Evolutionary conservation across 2,329 filamentous ascomycete genomes (phyloP).

Genomic region (Colletotrichum siamense): DNA sequence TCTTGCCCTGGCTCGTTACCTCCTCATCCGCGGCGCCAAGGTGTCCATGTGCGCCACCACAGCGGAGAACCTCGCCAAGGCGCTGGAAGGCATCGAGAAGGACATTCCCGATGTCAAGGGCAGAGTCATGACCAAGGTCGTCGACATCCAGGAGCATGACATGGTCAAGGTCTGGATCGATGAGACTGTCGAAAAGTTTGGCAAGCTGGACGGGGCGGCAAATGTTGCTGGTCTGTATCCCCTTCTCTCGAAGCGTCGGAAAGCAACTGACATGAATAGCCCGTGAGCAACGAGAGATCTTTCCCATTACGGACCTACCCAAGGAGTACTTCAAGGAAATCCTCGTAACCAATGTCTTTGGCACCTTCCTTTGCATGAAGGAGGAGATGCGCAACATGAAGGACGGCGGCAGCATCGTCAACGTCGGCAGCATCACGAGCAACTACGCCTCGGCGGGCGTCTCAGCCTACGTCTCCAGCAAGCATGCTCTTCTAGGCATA

Average conservation of each 20-base stretch:
- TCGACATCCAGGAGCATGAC: slow-evolving; percentile 36
- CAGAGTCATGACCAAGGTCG: slow-evolving; percentile 26
- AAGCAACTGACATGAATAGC: background rate
- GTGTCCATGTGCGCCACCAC: slow-evolving; percentile 35
- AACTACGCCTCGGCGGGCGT: slow-evolving; percentile 38
- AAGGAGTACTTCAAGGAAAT: slow-evolving; percentile 27
- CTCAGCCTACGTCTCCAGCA: slow-evolving; percentile 38
- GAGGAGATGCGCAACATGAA: slow-evolving; percentile 40
- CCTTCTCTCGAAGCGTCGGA: background rate
- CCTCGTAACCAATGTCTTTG: slow-evolving; percentile 29
- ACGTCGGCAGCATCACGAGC: slow-evolving; percentile 50
- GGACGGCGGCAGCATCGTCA: slow-evolving; percentile 51
- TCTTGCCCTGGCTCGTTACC: slow-evolving; percentile 22
- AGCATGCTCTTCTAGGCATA: slow-evolving; percentile 33
- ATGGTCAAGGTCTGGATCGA: slow-evolving; percentile 38
- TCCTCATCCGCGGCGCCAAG: slow-evolving; percentile 32
- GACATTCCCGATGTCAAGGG: slow-evolving; percentile 27
- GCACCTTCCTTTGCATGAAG: slow-evolving; percentile 31
- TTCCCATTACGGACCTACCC: slow-evolving; percentile 24
- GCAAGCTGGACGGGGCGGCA: slow-evolving; percentile 38
- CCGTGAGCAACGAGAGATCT: slow-evolving; percentile 30
- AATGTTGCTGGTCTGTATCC: slow-evolving; percentile 39
- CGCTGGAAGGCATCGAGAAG: slow-evolving; percentile 26
- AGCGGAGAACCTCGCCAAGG: slow-evolving; percentile 30
- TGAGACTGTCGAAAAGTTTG: slow-evolving; percentile 34